A percentile compares a stretch with the other conserved stretches of the same genome.
Conservation (phyloP, 306 rosid genomes). For the Amphicarpaea edgeworthii region DNA sequence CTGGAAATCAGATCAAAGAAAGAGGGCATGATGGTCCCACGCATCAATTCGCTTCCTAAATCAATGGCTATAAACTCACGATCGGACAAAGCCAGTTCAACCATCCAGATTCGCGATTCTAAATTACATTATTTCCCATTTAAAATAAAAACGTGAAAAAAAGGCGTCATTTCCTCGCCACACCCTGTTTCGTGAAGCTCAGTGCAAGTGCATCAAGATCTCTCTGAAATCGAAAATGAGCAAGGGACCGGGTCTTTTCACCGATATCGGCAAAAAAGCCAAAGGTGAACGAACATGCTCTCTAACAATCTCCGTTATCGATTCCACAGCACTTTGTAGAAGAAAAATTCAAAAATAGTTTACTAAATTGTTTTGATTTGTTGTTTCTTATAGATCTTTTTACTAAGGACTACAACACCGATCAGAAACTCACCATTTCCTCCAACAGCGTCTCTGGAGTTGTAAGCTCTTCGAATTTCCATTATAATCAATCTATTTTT, state of each 20-base stretch:
- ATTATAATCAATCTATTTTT: not conserved
- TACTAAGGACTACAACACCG: conserved; percentile 78
- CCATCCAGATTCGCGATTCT: conserved; percentile 26
- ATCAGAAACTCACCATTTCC: conserved; percentile 80
- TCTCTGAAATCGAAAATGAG: conserved; percentile 60
- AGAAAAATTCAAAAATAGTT: not conserved
- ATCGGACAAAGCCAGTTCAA: conserved; percentile 14
- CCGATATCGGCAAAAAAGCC: conserved; percentile 91
- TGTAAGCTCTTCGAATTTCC: conserved; percentile 55
- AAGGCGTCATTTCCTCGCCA: conserved; percentile 43
- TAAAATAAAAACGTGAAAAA: conserved; percentile 21
- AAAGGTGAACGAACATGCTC: conserved; percentile 57
- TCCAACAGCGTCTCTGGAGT: conserved; percentile 83
- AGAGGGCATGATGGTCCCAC: conserved; percentile 25
- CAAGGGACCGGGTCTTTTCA: conserved; percentile 89
- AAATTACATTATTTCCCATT: conserved; percentile 1
- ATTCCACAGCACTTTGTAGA: conserved; percentile 12
- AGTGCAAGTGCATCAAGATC: conserved; percentile 35
- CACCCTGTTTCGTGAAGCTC: conserved; percentile 40
- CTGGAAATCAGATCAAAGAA: conserved; percentile 31
- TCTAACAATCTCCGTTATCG: not conserved
- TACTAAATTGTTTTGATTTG: conserved; percentile 21
- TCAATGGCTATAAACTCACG: conserved; percentile 47
- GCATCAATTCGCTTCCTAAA: conserved; percentile 15
- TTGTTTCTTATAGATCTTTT: conserved; percentile 73